These are phyloP conservation scores for Globisporangium heterothallicum DNA, from an alignment of 352 stramenopile species.

Conservation along the genomic window DNA sequence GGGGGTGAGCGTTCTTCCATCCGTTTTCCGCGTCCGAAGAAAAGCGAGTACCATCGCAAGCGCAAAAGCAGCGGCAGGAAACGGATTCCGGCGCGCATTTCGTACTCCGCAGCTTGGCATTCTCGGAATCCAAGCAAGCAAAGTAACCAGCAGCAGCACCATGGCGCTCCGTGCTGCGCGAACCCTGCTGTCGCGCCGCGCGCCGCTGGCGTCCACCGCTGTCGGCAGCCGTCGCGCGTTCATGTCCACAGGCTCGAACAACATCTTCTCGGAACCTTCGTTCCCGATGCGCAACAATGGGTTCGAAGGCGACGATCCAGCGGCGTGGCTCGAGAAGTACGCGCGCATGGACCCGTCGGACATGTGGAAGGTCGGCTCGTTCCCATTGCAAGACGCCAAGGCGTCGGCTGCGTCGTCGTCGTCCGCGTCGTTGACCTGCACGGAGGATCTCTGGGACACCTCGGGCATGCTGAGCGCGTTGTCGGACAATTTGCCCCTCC, in stretches of 20 bases:
- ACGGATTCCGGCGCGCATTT: not conserved
- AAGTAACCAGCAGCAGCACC: too few relatives aligned
- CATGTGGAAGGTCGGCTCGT: constrained; percentile 75
- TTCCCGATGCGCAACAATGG: constrained; percentile 39
- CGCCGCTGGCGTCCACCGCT: constrained; percentile 1
- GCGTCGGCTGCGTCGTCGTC: too few relatives aligned
- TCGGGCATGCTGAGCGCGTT: constrained; percentile 75
- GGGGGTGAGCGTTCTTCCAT: constrained; percentile 19
- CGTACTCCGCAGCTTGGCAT: not conserved
- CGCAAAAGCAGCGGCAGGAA: not conserved
- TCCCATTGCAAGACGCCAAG: constrained; percentile 43
- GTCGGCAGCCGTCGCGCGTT: constrained; percentile 34
- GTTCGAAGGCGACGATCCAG: constrained; percentile 35
- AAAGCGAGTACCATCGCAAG: not conserved
- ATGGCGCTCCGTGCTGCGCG: constrained; percentile 19
- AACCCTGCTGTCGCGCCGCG: constrained; percentile 13
- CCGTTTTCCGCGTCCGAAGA: constrained; percentile 12
- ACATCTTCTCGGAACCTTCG: constrained; percentile 66
- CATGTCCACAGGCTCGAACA: constrained; percentile 55
- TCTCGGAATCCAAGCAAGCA: too few relatives aligned
- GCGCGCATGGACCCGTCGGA: constrained; percentile 47
- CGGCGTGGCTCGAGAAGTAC: constrained; percentile 59
- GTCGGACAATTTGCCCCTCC: constrained; percentile 51
- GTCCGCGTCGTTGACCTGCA: constrained; percentile 29
- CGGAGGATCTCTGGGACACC: constrained; percentile 73